Percentiles rank a stretch among this genome's conserved stretches.
These are phyloP conservation scores for Neonectria hederae DNA, from an alignment of 2,329 filamentous ascomycete genomes.

Conservation along the genomic window DNA sequence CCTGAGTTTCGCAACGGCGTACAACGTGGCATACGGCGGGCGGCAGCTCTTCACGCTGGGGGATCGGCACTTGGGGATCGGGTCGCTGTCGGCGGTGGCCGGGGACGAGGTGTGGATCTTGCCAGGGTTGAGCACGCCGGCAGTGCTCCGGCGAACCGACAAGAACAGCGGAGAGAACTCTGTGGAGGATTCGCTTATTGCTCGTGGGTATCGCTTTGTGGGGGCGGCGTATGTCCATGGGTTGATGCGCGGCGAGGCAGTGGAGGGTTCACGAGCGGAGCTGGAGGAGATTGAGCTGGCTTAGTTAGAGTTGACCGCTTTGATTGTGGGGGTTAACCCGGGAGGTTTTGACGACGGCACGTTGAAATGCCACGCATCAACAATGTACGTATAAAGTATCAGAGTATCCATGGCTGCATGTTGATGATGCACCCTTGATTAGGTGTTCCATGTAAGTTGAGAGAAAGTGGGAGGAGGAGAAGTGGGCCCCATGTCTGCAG, in stretches of 20 bases:
- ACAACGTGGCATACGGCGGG: slow-evolving; percentile 31
- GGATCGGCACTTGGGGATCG: slow-evolving; percentile 30
- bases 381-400: background rate
- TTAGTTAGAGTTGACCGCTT: background rate
- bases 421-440: background rate
- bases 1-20: slow-evolving; percentile 31
- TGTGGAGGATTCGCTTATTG: background rate
- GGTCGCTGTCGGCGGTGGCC: slow-evolving; percentile 21
- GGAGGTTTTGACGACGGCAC: background rate
- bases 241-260: slow-evolving; percentile 35
- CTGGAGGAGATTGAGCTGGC: slow-evolving; percentile 24
- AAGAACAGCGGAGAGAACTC: background rate
- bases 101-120: slow-evolving; percentile 40
- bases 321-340: too few relatives aligned
- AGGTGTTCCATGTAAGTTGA: background rate
- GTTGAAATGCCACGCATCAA: background rate
- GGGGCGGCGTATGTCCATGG: slow-evolving; percentile 37
- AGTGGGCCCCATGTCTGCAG: background rate
- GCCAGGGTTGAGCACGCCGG: slow-evolving; percentile 33
- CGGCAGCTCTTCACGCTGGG: slow-evolving; percentile 36
- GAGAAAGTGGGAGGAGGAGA: background rate
- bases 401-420: background rate
- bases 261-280: background rate
- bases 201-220: slow-evolving; percentile 26
- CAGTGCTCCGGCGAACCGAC: slow-evolving; percentile 23